phyloP scores from a whole-genome alignment of 2,329 filamentous ascomycete species.

The Bipolaris bicolor region DNA sequence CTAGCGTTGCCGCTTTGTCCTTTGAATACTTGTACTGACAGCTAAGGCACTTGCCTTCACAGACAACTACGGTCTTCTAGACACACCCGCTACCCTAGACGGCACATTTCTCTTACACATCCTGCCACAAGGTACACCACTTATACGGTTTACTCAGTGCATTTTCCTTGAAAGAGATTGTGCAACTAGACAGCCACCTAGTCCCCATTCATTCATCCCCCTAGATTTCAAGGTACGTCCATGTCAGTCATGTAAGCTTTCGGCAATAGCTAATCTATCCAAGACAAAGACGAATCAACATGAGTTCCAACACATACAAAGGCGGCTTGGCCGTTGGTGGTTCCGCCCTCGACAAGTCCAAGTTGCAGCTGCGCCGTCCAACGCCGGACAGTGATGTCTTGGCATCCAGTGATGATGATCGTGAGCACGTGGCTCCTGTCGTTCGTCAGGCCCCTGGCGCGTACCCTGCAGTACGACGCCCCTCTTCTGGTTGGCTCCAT shows the following conservation, averaged over 20 bases:
- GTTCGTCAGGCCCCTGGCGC: conserved; percentile 28
- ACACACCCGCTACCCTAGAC: conserved; percentile 17
- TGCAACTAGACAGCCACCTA: conserved; percentile 7
- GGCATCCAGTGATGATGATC: conserved; percentile 93
- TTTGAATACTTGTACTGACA: conserved; percentile 16
- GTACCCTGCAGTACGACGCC: conserved; percentile 37
- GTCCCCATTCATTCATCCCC: conserved; percentile 5
- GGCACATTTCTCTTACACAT: conserved; percentile 14
- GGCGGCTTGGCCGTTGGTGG: conserved; percentile 37
- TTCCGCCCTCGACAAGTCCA: conserved; percentile 68
- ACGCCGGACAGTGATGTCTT: conserved; percentile 94
- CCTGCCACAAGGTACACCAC: conserved; percentile 14
- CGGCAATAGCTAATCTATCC: conserved; percentile 13
- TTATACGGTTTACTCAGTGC: conserved; percentile 15
- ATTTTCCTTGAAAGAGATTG: conserved; percentile 16
- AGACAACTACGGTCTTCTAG: conserved; percentile 17
- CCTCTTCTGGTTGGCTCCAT: conserved; percentile 71
- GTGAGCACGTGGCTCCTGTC: conserved; percentile 58
- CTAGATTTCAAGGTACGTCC: conserved; percentile 23
- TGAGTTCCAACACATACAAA: conserved; percentile 39
- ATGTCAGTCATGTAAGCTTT: not conserved
- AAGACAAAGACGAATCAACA: conserved; percentile 21
- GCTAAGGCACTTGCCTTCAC: conserved; percentile 16
- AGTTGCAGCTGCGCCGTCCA: conserved; percentile 72
- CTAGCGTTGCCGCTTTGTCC: conserved; percentile 1